These are phyloP conservation scores for Microsporum ferrugineum DNA, from an alignment of 2,329 filamentous ascomycete genomes.

Conservation along the genomic window DNA sequence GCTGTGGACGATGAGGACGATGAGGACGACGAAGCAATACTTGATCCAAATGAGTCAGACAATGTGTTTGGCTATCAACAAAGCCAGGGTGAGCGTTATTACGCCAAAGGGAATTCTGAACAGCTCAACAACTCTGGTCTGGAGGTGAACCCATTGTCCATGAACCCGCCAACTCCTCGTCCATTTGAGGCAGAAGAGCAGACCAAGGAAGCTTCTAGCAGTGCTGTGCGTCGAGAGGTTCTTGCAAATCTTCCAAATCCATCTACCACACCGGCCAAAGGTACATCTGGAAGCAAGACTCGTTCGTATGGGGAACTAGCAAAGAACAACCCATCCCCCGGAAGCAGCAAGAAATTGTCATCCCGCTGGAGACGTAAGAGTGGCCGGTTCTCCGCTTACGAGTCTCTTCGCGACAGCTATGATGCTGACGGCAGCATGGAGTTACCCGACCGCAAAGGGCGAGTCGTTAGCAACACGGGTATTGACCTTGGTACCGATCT, in stretches of 20 bases:
- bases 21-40: slow-evolving; percentile 14
- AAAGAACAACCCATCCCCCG: slow-evolving; percentile 16
- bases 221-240: slow-evolving; percentile 19
- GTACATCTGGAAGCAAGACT: slow-evolving; percentile 19
- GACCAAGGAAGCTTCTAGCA: slow-evolving; percentile 24
- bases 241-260: slow-evolving; percentile 17
- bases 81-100: slow-evolving; percentile 24
- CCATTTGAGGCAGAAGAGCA: slow-evolving; percentile 19
- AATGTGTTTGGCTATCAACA: slow-evolving; percentile 13
- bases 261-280: slow-evolving; percentile 22
- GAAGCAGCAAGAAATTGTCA: slow-evolving; percentile 14
- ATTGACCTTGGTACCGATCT: slow-evolving; percentile 24
- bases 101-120: slow-evolving; percentile 26
- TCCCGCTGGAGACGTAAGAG: slow-evolving; percentile 22
- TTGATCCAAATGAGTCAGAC: slow-evolving; percentile 3
- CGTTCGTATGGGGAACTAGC: slow-evolving; percentile 33
- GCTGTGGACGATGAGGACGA: slow-evolving; percentile 26
- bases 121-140: slow-evolving; percentile 21
- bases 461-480: slow-evolving; percentile 35
- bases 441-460: slow-evolving; percentile 30
- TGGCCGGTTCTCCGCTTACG: slow-evolving; percentile 26
- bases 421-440: slow-evolving; percentile 17
- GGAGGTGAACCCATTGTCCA: slow-evolving; percentile 33
- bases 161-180: slow-evolving; percentile 37
- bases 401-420: slow-evolving; percentile 24